Percentiles rank a stretch among this genome's conserved stretches.
These are phyloP conservation scores for Rhizodiscina lignyota DNA, from an alignment of 495 filamentous ascomycete genomes.

Conservation along the genomic window DNA sequence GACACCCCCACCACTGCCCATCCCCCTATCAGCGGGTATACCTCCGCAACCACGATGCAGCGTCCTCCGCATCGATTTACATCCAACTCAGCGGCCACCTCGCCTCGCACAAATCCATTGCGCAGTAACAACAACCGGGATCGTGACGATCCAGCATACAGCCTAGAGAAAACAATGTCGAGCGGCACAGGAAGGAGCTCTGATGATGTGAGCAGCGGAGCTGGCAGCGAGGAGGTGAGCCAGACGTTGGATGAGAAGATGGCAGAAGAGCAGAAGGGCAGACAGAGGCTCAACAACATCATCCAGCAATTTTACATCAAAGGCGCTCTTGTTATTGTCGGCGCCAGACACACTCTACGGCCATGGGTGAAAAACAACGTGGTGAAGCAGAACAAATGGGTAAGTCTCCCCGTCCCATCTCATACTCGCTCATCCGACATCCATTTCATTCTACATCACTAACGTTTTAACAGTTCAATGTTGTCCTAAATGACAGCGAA, in stretches of 20 bases:
- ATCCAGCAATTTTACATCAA: slow-evolving; percentile 92
- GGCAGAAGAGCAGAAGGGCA: slow-evolving; percentile 6
- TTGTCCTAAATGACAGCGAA: slow-evolving; percentile 85
- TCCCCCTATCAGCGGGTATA: too few relatives aligned
- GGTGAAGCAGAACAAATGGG: slow-evolving; percentile 79
- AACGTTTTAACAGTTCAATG: slow-evolving; percentile 53
- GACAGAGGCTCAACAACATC: slow-evolving; percentile 65
- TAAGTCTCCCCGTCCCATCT: slow-evolving; percentile 30
- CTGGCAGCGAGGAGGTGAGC: too few relatives aligned
- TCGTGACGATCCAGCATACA: too few relatives aligned
- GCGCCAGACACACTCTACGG: slow-evolving; percentile 55
- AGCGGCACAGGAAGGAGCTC: too few relatives aligned
- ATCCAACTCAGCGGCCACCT: too few relatives aligned
- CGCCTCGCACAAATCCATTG: too few relatives aligned
- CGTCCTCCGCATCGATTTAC: too few relatives aligned
- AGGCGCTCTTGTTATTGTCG: slow-evolving; percentile 68
- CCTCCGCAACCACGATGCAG: too few relatives aligned
- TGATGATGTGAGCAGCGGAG: too few relatives aligned
- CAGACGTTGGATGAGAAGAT: slow-evolving; percentile 3
- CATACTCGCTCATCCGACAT: background rate
- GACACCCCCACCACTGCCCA: too few relatives aligned
- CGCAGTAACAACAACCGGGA: too few relatives aligned
- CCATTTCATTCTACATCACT: slow-evolving; percentile 8
- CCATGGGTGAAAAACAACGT: slow-evolving; percentile 43
- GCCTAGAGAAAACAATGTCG: too few relatives aligned